phyloP scores from a whole-genome alignment of 2,329 filamentous ascomycete genomes.

The Cytospora paraplurivora region DNA sequence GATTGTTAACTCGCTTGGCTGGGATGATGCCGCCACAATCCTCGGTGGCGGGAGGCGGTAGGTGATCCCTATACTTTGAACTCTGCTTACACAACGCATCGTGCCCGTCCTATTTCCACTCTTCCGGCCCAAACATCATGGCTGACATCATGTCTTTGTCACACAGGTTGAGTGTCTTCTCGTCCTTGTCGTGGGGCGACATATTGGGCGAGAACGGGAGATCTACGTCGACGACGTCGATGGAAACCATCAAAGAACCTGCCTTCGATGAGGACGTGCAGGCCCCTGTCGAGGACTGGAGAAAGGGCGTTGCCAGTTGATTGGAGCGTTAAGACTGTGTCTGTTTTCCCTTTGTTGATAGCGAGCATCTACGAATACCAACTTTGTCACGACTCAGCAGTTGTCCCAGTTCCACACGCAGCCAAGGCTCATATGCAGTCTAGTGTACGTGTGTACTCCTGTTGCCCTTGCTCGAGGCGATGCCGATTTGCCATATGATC shows the following conservation, averaged over 20 bases:
- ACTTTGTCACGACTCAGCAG: too few species aligned
- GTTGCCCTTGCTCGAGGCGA: too few species aligned
- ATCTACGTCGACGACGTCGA: conserved; percentile 20
- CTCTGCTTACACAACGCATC: background rate
- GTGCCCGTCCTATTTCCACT: background rate
- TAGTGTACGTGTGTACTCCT: too few species aligned
- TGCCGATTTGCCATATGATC: too few species aligned
- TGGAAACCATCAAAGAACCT: conserved; percentile 26
- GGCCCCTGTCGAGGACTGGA: background rate
- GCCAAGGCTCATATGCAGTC: too few species aligned
- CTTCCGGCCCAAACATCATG: background rate
- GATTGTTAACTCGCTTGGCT: conserved; percentile 59
- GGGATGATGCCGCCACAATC: conserved; percentile 58
- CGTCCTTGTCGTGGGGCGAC: conserved; percentile 29
- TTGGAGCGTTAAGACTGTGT: conserved; percentile 1
- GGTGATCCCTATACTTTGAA: conserved; percentile 7
- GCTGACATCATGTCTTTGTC: conserved; percentile 1
- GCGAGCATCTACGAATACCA: background rate
- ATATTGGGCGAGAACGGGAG: conserved; percentile 26
- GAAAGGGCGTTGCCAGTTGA: background rate
- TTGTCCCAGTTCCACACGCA: too few species aligned
- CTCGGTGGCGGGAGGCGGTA: conserved; percentile 36
- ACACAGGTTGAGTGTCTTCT: conserved; percentile 27
- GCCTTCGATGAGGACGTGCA: background rate
- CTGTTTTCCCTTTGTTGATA: background rate